Evolutionary conservation across 768 basidiomycete species (phyloP).

Genomic region (Leccinum sublutescens): DNA sequence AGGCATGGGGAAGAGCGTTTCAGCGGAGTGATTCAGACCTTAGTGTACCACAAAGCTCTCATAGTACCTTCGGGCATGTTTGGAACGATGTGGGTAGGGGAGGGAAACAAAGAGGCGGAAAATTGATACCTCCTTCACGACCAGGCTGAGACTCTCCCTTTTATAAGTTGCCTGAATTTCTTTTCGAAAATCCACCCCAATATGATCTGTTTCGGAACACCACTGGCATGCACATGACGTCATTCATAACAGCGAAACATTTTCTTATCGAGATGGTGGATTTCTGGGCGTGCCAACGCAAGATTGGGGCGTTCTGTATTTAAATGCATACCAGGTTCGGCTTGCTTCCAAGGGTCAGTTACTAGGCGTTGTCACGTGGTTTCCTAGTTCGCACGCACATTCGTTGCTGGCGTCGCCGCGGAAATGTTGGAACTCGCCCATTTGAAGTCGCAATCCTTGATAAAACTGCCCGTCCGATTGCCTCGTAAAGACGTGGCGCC

Average conservation of each 20-base stretch:
- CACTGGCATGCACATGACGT: slow-evolving; percentile 26
- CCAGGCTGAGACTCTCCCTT: slow-evolving; percentile 6
- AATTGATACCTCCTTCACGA: neutral
- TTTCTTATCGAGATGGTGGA: neutral
- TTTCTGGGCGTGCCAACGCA: neutral
- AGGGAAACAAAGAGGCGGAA: slow-evolving; percentile 6
- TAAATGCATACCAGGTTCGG: neutral
- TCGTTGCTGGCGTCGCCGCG: slow-evolving; percentile 81
- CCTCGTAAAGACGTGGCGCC: slow-evolving; percentile 54
- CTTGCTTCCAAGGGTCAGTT: no score
- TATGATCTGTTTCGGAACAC: slow-evolving; percentile 20
- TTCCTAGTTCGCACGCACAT: slow-evolving; percentile 1
- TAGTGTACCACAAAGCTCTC: slow-evolving; percentile 74
- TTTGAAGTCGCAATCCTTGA: slow-evolving; percentile 87
- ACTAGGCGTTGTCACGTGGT: no score
- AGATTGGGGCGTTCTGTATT: neutral
- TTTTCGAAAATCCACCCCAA: neutral
- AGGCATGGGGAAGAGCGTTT: neutral
- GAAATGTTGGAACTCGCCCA: slow-evolving; percentile 88
- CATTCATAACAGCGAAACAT: slow-evolving; percentile 5
- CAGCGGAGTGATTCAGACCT: slow-evolving; percentile 38
- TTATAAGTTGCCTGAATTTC: slow-evolving; percentile 20
- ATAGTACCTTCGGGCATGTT: slow-evolving; percentile 61
- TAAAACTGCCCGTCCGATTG: slow-evolving; percentile 35
- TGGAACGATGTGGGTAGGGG: neutral